A percentile compares a stretch with the other conserved stretches of the same genome.
phyloP scores from a whole-genome alignment of 306 rosid genomes.

The Dryas alaskensis region DNA sequence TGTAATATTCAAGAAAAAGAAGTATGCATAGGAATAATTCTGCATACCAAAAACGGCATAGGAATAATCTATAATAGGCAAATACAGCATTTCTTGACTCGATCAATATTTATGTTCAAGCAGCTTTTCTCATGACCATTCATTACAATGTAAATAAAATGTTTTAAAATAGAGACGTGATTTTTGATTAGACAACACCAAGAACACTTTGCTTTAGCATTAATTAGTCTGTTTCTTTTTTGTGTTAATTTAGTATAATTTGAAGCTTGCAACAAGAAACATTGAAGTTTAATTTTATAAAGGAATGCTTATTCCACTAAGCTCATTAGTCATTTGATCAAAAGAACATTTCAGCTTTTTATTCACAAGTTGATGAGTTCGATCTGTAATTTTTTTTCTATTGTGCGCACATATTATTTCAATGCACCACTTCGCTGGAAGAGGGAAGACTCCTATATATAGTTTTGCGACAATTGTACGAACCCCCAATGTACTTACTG shows the following conservation, averaged over 20 bases:
- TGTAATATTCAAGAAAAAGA: constrained; percentile 25
- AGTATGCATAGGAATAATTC: constrained; percentile 43
- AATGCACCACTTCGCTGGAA: too few relatives aligned
- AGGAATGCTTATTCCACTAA: constrained; percentile 64
- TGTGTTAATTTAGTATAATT: constrained; percentile 6
- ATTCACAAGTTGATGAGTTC: neutral
- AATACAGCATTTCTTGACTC: constrained; percentile 28
- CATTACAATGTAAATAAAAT: constrained; percentile 23
- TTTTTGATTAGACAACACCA: constrained; percentile 82
- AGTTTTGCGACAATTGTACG: too few relatives aligned
- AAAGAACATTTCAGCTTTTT: neutral
- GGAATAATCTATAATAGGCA: constrained; percentile 55
- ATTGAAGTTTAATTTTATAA: constrained; percentile 18
- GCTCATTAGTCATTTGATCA: constrained; percentile 8
- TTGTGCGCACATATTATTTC: too few relatives aligned
- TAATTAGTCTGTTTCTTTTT: constrained; percentile 2
- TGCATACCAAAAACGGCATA: neutral
- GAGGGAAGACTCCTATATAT: too few relatives aligned
- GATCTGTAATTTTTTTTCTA: neutral
- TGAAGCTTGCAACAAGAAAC: constrained; percentile 11
- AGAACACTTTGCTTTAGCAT: constrained; percentile 17
- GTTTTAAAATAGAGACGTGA: constrained; percentile 26
- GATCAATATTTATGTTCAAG: constrained; percentile 14
- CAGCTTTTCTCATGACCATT: constrained; percentile 29
- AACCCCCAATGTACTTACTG: too few relatives aligned